These are phyloP conservation scores for Diaporthe ampelina DNA, from an alignment of 2,329 filamentous ascomycete species.

Conservation along the genomic window DNA sequence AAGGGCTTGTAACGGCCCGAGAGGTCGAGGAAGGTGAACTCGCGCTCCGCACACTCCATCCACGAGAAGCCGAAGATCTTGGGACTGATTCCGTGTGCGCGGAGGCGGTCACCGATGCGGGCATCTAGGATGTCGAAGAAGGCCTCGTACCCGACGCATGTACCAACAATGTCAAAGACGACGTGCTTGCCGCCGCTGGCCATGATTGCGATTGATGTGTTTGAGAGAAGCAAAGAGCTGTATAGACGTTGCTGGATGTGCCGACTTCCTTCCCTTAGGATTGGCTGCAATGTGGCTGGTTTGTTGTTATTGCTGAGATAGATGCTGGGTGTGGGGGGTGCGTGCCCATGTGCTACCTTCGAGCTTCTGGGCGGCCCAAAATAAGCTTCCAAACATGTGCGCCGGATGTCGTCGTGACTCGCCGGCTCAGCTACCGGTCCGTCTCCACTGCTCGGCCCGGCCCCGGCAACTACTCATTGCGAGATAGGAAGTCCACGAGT, in stretches of 20 bases:
- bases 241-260: background rate
- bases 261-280: background rate
- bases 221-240: too few species aligned
- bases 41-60: slow-evolving; percentile 61
- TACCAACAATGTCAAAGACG: slow-evolving; percentile 67
- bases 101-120: slow-evolving; percentile 57
- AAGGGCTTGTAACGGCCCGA: slow-evolving; percentile 59
- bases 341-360: background rate
- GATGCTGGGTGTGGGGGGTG: slow-evolving; percentile 14
- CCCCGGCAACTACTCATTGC: slow-evolving; percentile 29
- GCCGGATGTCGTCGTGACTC: slow-evolving; percentile 8
- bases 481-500: slow-evolving; percentile 27
- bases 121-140: slow-evolving; percentile 57
- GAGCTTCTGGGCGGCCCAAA: background rate
- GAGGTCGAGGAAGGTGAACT: slow-evolving; percentile 64
- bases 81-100: slow-evolving; percentile 54
- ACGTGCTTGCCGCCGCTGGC: slow-evolving; percentile 54
- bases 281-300: background rate
- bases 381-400: slow-evolving; percentile 5
- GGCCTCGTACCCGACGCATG: slow-evolving; percentile 61
- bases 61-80: slow-evolving; percentile 61
- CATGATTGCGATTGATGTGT: slow-evolving; percentile 3
- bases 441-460: slow-evolving; percentile 33
- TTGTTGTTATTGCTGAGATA: background rate
- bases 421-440: slow-evolving; percentile 26